These are phyloP conservation scores for Backusella morwellensis DNA, from an alignment of 192 early-diverging fungal species.

Conservation along the genomic window DNA sequence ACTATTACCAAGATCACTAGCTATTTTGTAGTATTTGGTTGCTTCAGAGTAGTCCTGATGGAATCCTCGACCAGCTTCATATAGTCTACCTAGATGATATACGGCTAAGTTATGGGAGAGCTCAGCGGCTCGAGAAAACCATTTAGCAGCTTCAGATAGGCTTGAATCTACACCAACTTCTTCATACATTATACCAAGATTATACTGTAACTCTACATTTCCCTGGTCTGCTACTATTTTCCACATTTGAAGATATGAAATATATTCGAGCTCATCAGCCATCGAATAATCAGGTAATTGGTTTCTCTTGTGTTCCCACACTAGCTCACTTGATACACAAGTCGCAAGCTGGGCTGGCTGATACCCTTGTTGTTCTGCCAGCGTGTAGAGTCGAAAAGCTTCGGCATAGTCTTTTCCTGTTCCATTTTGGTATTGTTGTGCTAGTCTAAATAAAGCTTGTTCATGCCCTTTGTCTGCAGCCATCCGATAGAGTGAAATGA, in stretches of 20 bases:
- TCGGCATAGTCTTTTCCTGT: background rate
- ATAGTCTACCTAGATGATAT: background rate
- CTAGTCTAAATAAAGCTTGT: background rate
- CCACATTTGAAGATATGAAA: background rate
- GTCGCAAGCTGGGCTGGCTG: background rate
- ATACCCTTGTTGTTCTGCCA: background rate
- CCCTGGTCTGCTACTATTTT: background rate
- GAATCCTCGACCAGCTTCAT: background rate
- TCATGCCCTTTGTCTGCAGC: background rate
- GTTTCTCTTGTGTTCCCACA: background rate
- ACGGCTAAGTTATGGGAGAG: fast-evolving
- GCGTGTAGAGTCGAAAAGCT: background rate
- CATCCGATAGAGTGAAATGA: background rate
- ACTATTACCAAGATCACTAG: background rate
- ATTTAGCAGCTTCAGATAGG: background rate
- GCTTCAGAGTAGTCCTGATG: background rate
- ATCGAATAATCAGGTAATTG: background rate
- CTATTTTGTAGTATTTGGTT: background rate
- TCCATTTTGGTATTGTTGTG: background rate
- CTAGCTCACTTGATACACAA: background rate
- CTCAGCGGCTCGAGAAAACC: background rate
- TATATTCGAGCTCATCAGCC: background rate
- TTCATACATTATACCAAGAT: background rate
- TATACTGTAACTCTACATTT: background rate
- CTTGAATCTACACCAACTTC: background rate